These are phyloP conservation scores for Sporothrix variecibatus DNA, from an alignment of 2,329 filamentous ascomycete genomes.

Conservation along the genomic window DNA sequence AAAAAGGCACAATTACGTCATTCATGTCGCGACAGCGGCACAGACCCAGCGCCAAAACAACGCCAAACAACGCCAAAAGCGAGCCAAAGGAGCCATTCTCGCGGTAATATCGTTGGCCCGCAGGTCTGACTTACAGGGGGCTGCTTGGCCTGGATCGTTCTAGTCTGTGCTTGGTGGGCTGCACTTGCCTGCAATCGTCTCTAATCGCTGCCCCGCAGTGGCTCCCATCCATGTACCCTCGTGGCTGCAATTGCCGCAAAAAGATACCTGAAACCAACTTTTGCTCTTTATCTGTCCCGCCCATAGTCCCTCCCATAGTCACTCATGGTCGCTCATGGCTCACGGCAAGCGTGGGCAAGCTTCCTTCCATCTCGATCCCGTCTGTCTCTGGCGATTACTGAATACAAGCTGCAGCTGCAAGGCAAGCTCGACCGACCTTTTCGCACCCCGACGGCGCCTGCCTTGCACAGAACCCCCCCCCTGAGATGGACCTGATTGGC, in stretches of 20 bases:
- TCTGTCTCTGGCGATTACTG: conserved; percentile 5
- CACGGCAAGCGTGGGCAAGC: not conserved
- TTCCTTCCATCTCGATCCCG: conserved; percentile 1
- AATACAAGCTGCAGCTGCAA: conserved; percentile 3
- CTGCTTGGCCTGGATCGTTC: conserved; percentile 1
- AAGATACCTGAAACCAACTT: conserved; percentile 1
- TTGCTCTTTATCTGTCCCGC: not conserved
- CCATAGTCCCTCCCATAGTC: not conserved
- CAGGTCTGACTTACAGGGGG: not conserved
- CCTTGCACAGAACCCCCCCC: not conserved
- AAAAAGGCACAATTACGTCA: conserved; percentile 20
- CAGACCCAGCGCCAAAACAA: not conserved
- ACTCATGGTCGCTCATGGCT: not conserved
- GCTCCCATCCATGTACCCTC: not conserved
- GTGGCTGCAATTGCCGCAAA: not conserved
- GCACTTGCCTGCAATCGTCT: not conserved
- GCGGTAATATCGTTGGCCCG: not conserved
- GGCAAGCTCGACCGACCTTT: not conserved
- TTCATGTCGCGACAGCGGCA: conserved; percentile 5
- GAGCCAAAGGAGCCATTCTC: conserved; percentile 21
- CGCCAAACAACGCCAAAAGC: no score
- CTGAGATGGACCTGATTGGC: not conserved
- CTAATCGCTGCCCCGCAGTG: not conserved
- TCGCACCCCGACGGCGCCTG: not conserved
- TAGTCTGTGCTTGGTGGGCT: not conserved